phyloP scores from a whole-genome alignment of 2,329 filamentous ascomycete genomes.

The Hymenoscyphus infarciens region DNA sequence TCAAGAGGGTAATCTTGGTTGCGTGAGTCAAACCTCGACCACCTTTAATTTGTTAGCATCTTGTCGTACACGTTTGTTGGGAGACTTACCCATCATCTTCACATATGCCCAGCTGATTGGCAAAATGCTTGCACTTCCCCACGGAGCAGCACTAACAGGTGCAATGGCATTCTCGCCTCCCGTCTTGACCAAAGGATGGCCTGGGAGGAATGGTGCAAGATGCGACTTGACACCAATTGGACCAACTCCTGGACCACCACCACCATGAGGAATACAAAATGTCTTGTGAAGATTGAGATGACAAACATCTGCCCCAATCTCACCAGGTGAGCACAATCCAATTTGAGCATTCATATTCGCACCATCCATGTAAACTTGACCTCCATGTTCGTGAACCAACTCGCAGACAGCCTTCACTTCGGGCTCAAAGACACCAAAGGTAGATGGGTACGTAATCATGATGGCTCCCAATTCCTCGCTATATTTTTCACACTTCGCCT shows the following conservation, averaged over 20 bases:
- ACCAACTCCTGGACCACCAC: slow-evolving; percentile 88
- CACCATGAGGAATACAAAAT: slow-evolving; percentile 96
- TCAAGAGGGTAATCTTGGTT: slow-evolving; percentile 88
- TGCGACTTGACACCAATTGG: slow-evolving; percentile 89
- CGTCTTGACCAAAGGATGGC: slow-evolving; percentile 57
- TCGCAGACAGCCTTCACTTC: slow-evolving; percentile 80
- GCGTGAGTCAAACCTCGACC: slow-evolving; percentile 78
- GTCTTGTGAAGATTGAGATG: slow-evolving; percentile 98
- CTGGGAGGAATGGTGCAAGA: slow-evolving; percentile 70
- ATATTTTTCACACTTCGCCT: slow-evolving; percentile 85
- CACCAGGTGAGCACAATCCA: slow-evolving; percentile 87
- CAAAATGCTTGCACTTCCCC: slow-evolving; percentile 85
- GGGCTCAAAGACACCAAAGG: slow-evolving; percentile 92
- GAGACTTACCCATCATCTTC: slow-evolving; percentile 74
- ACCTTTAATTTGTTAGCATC: slow-evolving; percentile 35
- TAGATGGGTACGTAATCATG: slow-evolving; percentile 96
- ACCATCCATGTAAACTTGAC: slow-evolving; percentile 97
- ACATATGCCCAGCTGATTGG: slow-evolving; percentile 96
- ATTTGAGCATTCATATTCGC: slow-evolving; percentile 99
- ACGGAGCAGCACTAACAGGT: slow-evolving; percentile 77
- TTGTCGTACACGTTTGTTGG: slow-evolving; percentile 14
- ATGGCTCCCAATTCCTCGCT: slow-evolving; percentile 82
- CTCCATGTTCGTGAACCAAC: slow-evolving; percentile 81
- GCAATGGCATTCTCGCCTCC: slow-evolving; percentile 57
- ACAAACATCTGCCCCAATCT: slow-evolving; percentile 94